Conservation (phyloP, 257 asterid genomes). For the Solanum sparsipilum region DNA sequence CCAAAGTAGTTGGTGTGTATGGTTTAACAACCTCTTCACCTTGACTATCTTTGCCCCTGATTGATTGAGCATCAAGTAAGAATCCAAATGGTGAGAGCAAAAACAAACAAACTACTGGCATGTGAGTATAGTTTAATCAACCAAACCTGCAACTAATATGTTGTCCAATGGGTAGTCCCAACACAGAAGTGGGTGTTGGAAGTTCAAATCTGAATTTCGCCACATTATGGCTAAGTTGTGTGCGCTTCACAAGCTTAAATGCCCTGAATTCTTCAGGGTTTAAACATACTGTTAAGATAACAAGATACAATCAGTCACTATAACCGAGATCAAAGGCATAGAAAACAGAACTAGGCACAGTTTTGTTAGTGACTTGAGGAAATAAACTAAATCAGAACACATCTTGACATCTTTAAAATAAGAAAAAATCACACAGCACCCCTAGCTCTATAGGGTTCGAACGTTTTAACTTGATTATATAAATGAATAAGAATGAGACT, state of each 20-base stretch:
- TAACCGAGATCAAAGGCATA: background rate
- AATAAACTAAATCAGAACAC: background rate
- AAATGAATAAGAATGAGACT: background rate
- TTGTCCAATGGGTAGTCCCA: slow-evolving; percentile 97
- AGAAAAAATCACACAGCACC: background rate
- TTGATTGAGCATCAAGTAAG: background rate
- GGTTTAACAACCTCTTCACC: slow-evolving; percentile 98
- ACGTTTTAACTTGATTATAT: background rate
- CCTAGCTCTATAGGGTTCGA: background rate
- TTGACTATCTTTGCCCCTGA: slow-evolving; percentile 88
- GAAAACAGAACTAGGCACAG: background rate
- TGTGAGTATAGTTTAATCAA: slow-evolving; percentile 4
- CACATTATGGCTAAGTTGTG: slow-evolving; percentile 86
- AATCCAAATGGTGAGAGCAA: background rate
- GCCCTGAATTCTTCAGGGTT: slow-evolving; percentile 75
- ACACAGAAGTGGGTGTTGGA: slow-evolving; percentile 77
- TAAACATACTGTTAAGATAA: slow-evolving; percentile 51
- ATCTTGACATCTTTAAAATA: background rate
- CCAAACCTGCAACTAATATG: slow-evolving; percentile 93
- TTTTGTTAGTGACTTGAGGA: background rate
- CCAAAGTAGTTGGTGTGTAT: slow-evolving; percentile 96
- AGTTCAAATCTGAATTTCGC: slow-evolving; percentile 85
- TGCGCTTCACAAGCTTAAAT: slow-evolving; percentile 84
- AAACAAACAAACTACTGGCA: background rate
- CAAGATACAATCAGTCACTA: background rate